Base-by-base conservation (phyloP, 2,329 filamentous ascomycete species). In the Plenodomus tracheiphilus region DNA sequence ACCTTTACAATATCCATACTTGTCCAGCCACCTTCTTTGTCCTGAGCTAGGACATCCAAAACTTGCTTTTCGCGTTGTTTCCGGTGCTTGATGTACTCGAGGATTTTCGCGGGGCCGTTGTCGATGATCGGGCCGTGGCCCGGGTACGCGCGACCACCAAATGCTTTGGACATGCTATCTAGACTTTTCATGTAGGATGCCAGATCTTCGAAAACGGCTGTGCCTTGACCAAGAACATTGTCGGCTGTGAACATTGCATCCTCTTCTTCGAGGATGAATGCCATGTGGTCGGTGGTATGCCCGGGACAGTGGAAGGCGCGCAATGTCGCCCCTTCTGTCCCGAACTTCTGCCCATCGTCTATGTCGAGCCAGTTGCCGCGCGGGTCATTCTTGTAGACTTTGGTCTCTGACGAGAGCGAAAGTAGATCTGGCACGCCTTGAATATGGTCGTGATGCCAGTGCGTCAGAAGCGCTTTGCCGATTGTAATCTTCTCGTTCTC, bases 371-470 rank as follows among this genome's bases (percentile, higher is more conserved):
- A 83, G 15, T 56, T 59, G 13, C 62, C 55, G 15, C 64, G 57
- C 0, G 87, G 85, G 30, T 83, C 73, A 58, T 85, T 76, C 70
- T 94, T 93, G 74, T 85, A 84, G 34, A 94, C 72, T 18, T 76
- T 76, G 6, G 81, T 84, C 16, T 79, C 67, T 0, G 89, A 87
- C n/a, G 79, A 88, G 19, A 87, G 67, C 13, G 75, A 71, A 16
- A 85, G 75, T 1, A 97, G 77, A 61, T 95, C 85, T 2, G 75
- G 69, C 19, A 97, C 81, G 7, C 94, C 94, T 19, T 85, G 83
- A 6, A 86, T 81, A 67, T 99, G 94, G 66, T 99, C 94, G 36
- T 77, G 82, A 68, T 99, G 94, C 91, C 92, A 96, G 71, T 99
- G 94, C 0, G 92, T 95, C 41, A 99, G 78, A 18, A 99, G 78